phyloP scores from a whole-genome alignment of 1,284 basidiomycete species.

The Leccinum solheimii region DNA sequence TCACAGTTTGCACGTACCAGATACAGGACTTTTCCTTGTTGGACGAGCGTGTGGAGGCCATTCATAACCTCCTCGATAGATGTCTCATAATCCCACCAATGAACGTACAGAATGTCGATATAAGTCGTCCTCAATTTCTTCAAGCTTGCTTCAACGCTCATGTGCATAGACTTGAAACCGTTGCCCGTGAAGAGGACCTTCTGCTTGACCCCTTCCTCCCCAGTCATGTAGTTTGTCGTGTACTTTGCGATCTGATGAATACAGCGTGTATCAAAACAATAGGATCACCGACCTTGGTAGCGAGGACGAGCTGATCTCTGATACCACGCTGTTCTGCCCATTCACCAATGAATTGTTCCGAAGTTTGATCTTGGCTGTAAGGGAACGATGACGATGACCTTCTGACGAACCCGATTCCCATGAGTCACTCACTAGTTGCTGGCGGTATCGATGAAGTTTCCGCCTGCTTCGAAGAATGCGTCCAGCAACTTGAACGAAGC shows the following conservation, averaged over 20 bases:
- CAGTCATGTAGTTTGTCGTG: conserved; percentile 30
- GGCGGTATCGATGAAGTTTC: conserved; percentile 42
- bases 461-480: conserved; percentile 40
- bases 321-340: conserved; percentile 45
- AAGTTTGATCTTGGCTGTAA: conserved; percentile 40
- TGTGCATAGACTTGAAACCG: conserved; percentile 32
- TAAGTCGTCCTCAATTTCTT: conserved; percentile 46
- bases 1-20: conserved; percentile 26
- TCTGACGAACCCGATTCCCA: neutral
- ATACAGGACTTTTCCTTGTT: conserved; percentile 46
- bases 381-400: neutral
- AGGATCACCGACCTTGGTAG: conserved; percentile 41
- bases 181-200: conserved; percentile 40
- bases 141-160: conserved; percentile 37
- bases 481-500: conserved; percentile 43
- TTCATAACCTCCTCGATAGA: conserved; percentile 48
- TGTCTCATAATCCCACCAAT: conserved; percentile 42
- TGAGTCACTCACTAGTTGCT: conserved; percentile 32
- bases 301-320: conserved; percentile 47
- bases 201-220: conserved; percentile 21
- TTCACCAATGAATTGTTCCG: conserved; percentile 46
- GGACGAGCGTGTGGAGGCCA: conserved; percentile 41
- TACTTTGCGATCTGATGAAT: conserved; percentile 27
- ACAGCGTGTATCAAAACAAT: neutral
- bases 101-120: conserved; percentile 39